Conservation (phyloP, 441 rosid genomes). For the Mallotus japonicus region DNA sequence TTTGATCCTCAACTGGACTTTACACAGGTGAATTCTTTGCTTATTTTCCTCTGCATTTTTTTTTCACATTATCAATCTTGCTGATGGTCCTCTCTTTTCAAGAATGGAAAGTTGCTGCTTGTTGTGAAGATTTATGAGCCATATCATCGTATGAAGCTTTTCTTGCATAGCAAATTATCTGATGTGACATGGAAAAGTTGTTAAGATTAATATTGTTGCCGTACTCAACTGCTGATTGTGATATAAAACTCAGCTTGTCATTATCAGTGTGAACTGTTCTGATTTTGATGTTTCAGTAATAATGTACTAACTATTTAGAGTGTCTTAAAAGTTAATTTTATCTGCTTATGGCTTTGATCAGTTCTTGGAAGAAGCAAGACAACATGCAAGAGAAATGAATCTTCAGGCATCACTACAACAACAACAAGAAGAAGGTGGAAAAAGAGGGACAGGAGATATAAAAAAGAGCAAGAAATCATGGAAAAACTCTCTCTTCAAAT, state of each 20-base stretch:
- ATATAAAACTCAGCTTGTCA: not conserved
- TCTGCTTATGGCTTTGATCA: conserved; percentile 14
- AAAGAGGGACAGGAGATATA: conserved; percentile 22
- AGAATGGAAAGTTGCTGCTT: not conserved
- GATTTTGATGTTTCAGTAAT: conserved; percentile 1
- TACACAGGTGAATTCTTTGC: conserved; percentile 34
- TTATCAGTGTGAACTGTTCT: not conserved
- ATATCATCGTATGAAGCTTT: not conserved
- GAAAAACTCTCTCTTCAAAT: conserved; percentile 43
- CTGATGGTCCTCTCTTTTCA: not conserved
- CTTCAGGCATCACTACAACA: conserved; percentile 14
- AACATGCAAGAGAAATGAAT: conserved; percentile 35
- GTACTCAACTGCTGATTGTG: not conserved
- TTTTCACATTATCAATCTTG: not conserved
- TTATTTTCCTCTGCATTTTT: not conserved
- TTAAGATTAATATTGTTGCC: not conserved
- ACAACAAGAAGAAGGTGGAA: conserved; percentile 20
- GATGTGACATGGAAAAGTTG: not conserved
- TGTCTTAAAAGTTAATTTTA: not conserved
- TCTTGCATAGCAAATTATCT: not conserved
- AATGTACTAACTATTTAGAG: too few species aligned
- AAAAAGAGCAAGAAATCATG: conserved; percentile 48
- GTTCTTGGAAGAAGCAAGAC: conserved; percentile 62
- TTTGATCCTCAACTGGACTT: conserved; percentile 50
- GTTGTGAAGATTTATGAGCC: not conserved